Base-by-base conservation (phyloP, 2,329 filamentous ascomycete species). In the Aquanectria penicillioides region DNA sequence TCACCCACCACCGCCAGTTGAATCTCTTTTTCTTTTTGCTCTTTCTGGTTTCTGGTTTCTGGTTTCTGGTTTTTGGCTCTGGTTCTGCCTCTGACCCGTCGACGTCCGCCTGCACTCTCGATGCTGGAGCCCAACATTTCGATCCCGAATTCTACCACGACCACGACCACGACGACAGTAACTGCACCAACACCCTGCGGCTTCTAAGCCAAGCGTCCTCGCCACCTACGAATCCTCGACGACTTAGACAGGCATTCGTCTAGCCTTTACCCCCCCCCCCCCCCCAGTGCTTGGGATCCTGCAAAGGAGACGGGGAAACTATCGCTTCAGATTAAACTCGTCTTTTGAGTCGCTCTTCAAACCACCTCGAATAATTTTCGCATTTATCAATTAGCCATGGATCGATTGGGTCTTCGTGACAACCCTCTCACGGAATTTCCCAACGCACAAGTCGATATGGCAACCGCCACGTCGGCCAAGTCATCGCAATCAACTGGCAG, bases 21-120 rank as follows among this genome's bases (percentile, higher is more conserved):
- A 26, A 34, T 48, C 44, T n/a, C 12, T 22, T 17, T n/a, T 7
- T 25, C 26, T 15, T 23, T 31, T 12, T 22, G 28, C 18, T 34
- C 28, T 43, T 23, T 31, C 15, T 37, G 34, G 25, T 17, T 15
- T 12, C 12, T 13, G 10, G 18, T 43, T 22, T 22, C 20, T n/a
- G 15, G n/a, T 13, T 37, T n/a, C 28, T 33, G 36, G 12, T 22
- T 25, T 20, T 41, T 15, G 18, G 13, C 18, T 41, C 20, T 17
- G 29, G 22, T 38, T 33, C 36, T 29, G 33, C 28, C 25, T 29
- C 10, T 17, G 47, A 50, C 36, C 13, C 31, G 38, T 34, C 17
- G 38, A 36, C 15, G 40, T 34, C 23, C 29, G 28, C 38, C 44
- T 33, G 26, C 40, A 37, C 37, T 62, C 63, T 59, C 40, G 40